These are phyloP conservation scores for Russula sp. DNA, from an alignment of 768 basidiomycete genomes.

Conservation along the genomic window DNA sequence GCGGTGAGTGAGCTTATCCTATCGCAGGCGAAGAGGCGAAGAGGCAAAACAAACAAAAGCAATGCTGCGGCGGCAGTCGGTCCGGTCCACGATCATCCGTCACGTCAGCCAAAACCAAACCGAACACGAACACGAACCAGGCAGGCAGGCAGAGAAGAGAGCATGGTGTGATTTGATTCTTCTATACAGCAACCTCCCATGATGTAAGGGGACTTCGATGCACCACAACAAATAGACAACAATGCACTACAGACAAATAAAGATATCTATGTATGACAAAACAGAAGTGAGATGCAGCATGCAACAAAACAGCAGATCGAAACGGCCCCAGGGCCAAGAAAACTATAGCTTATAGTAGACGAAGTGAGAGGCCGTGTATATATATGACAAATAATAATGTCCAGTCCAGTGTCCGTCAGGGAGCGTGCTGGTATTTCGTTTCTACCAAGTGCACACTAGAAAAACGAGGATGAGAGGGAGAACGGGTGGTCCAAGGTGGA, in stretches of 20 bases:
- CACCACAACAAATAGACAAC: background rate
- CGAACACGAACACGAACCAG: background rate
- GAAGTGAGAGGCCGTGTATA: conserved; percentile 1
- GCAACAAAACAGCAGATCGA: conserved; percentile 1
- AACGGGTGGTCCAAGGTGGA: conserved; percentile 18
- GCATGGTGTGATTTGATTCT: background rate
- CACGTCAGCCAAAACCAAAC: background rate
- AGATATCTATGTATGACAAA: conserved; percentile 22
- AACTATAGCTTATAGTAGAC: background rate
- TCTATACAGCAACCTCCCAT: conserved; percentile 1
- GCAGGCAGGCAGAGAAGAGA: background rate
- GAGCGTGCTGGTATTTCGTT: background rate
- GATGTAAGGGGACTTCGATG: conserved; percentile 8
- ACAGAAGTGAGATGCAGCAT: conserved; percentile 15
- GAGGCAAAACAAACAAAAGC: background rate
- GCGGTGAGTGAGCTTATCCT: background rate
- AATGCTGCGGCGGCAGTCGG: background rate
- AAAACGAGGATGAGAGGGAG: conserved; percentile 16
- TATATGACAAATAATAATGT: conserved; percentile 13
- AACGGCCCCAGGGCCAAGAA: background rate
- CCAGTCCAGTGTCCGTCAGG: conserved; percentile 1
- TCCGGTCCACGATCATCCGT: background rate
- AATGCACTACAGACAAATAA: conserved; percentile 22
- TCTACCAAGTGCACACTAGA: conserved; percentile 7
- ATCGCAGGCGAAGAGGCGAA: too few relatives aligned